A percentile compares a stretch with the other conserved stretches of the same genome.
Evolutionary conservation across 441 rosid species (phyloP).

Genomic region (Pelargonium fulgidum): DNA sequence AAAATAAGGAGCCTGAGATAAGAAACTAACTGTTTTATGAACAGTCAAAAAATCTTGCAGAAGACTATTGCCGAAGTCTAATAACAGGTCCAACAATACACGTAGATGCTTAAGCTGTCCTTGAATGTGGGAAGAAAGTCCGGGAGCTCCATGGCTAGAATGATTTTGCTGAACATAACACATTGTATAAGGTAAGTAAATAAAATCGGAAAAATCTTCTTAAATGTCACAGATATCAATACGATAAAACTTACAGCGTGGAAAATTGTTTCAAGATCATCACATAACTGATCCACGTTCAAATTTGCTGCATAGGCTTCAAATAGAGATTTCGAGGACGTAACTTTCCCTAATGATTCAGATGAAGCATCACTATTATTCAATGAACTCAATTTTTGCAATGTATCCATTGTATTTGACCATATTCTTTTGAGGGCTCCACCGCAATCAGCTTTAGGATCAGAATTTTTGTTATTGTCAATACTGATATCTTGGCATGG

Average conservation of each 20-base stretch:
- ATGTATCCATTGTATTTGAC: slow-evolving; percentile 34
- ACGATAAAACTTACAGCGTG: slow-evolving; percentile 44
- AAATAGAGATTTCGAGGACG: slow-evolving; percentile 62
- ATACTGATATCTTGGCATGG: slow-evolving; percentile 10
- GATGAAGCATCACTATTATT: slow-evolving; percentile 26
- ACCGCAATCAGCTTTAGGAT: slow-evolving; percentile 33
- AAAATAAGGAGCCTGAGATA: neutral
- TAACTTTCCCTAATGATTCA: slow-evolving; percentile 38
- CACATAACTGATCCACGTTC: slow-evolving; percentile 42
- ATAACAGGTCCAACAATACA: slow-evolving; percentile 44
- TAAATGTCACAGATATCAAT: neutral
- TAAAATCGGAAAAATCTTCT: slow-evolving; percentile 10
- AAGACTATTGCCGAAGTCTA: slow-evolving; percentile 52
- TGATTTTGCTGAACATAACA: slow-evolving; percentile 48
- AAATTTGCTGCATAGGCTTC: slow-evolving; percentile 41
- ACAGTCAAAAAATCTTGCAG: slow-evolving; percentile 66
- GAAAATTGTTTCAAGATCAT: slow-evolving; percentile 43
- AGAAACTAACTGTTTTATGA: slow-evolving; percentile 56
- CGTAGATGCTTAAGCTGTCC: slow-evolving; percentile 47
- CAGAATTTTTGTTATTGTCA: slow-evolving; percentile 24
- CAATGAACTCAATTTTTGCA: slow-evolving; percentile 41
- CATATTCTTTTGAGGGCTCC: slow-evolving; percentile 36
- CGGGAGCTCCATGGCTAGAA: slow-evolving; percentile 27
- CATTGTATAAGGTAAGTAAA: slow-evolving; percentile 17
- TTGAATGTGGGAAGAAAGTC: slow-evolving; percentile 36